These are phyloP conservation scores for Yamadazyma atmosphaerica DNA, from an alignment of 1,139 yeast species.

Conservation along the genomic window DNA sequence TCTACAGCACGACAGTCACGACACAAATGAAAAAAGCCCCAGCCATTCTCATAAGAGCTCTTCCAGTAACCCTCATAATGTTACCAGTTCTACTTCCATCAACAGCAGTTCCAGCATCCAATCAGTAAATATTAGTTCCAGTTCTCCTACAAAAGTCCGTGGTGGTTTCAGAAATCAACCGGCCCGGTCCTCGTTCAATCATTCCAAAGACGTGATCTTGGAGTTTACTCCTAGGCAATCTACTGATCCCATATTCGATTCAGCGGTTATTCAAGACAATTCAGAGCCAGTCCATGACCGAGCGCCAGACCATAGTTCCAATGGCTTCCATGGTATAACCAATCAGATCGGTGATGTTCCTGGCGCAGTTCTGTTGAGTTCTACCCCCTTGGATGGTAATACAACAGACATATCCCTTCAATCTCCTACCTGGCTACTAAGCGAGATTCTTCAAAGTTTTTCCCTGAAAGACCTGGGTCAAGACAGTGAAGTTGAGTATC, in stretches of 20 bases:
- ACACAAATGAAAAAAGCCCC: neutral
- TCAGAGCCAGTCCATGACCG: too few species aligned
- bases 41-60: neutral
- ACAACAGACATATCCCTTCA: too few species aligned
- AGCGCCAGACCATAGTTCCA: too few species aligned
- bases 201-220: neutral
- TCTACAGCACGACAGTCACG: conserved; percentile 8
- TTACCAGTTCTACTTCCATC: neutral
- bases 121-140: neutral
- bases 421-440: conserved; percentile 17
- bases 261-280: too few species aligned
- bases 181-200: neutral
- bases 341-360: too few species aligned
- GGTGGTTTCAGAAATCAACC: neutral
- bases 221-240: neutral
- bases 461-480: conserved; percentile 10
- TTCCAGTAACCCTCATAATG: neutral
- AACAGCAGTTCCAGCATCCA: neutral
- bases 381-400: too few species aligned
- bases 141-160: neutral
- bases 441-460: conserved; percentile 16
- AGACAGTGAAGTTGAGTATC: neutral
- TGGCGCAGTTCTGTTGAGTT: too few species aligned
- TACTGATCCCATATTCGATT: neutral
- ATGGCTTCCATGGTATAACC: too few species aligned